Percentiles rank a stretch among this genome's conserved stretches.
Conservation (phyloP, 495 filamentous ascomycete species). For the Hypoxylon rickii region DNA sequence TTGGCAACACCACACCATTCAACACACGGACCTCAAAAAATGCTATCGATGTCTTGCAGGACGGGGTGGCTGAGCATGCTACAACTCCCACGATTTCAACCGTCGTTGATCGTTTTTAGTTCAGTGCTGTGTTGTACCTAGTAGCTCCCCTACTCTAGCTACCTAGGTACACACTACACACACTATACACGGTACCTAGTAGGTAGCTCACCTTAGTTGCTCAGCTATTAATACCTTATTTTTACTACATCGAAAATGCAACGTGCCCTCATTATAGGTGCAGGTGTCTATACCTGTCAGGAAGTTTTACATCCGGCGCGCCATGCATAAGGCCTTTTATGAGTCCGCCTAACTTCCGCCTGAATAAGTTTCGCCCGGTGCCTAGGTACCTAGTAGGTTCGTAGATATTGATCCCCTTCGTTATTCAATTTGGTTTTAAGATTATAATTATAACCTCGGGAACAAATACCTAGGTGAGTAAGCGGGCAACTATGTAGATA, state of each 20-base stretch:
- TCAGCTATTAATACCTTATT: constrained; percentile 32
- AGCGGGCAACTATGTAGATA: too few relatives aligned
- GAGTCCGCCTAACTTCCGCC: not conserved
- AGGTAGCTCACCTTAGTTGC: too few relatives aligned
- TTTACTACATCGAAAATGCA: constrained; percentile 31
- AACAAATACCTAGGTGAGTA: too few relatives aligned
- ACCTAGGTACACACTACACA: too few relatives aligned
- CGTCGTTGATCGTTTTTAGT: not conserved
- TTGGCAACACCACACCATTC: constrained; percentile 19
- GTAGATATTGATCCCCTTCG: not conserved
- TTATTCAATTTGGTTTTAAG: constrained; percentile 20
- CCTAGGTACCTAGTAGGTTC: not conserved
- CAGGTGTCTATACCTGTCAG: too few relatives aligned
- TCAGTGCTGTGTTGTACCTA: too few relatives aligned
- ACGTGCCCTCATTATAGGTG: too few relatives aligned
- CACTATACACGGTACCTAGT: too few relatives aligned
- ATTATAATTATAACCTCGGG: constrained; percentile 8
- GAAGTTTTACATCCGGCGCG: not conserved
- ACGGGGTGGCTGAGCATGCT: constrained; percentile 35
- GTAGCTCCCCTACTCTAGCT: too few relatives aligned
- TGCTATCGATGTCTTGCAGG: constrained; percentile 37
- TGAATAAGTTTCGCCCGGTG: not conserved
- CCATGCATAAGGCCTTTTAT: not conserved
- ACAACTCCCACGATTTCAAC: constrained; percentile 10
- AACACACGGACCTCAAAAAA: constrained; percentile 12